A percentile compares a stretch with the other conserved stretches of the same genome.
Conservation (phyloP, 352 stramenopile species). For the Phytopythium vexans region DNA sequence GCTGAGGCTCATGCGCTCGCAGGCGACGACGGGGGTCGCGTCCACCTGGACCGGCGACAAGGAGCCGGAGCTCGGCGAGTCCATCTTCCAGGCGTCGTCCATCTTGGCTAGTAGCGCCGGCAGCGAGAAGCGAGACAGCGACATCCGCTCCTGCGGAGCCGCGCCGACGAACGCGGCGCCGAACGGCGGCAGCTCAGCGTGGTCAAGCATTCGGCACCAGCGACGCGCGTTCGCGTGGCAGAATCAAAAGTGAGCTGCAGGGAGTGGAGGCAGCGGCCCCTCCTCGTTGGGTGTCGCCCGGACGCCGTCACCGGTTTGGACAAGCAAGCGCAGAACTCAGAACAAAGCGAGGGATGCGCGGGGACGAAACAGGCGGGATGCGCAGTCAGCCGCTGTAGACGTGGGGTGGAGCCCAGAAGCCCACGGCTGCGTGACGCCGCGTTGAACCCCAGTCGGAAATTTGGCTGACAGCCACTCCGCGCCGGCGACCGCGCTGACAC, state of each 20-base stretch:
- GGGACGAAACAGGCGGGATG: conserved; percentile 2
- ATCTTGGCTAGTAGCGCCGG: conserved; percentile 1
- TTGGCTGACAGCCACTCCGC: no score
- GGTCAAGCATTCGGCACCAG: conserved; percentile 6
- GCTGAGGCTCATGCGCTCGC: conserved; percentile 51
- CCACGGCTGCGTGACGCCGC: no score
- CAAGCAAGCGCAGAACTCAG: no score
- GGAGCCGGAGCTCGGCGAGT: conserved; percentile 22
- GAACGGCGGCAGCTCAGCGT: conserved; percentile 14
- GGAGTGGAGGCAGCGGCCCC: no score
- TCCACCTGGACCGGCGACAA: conserved; percentile 15
- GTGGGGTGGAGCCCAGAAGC: neutral
- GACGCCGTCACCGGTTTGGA: no score
- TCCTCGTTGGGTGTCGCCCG: no score
- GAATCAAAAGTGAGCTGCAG: no score
- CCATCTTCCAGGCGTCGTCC: conserved; percentile 9
- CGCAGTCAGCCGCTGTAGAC: neutral
- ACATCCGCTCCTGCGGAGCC: neutral
- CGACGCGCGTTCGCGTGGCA: no score
- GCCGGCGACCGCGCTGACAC: no score
- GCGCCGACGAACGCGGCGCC: conserved; percentile 3
- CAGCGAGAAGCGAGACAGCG: conserved; percentile 8
- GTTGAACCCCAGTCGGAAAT: no score
- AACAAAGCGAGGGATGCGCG: neutral
- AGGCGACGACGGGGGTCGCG: conserved; percentile 12